Base-by-base conservation (phyloP, 2,329 filamentous ascomycete species). In the Penicillium sp. region DNA sequence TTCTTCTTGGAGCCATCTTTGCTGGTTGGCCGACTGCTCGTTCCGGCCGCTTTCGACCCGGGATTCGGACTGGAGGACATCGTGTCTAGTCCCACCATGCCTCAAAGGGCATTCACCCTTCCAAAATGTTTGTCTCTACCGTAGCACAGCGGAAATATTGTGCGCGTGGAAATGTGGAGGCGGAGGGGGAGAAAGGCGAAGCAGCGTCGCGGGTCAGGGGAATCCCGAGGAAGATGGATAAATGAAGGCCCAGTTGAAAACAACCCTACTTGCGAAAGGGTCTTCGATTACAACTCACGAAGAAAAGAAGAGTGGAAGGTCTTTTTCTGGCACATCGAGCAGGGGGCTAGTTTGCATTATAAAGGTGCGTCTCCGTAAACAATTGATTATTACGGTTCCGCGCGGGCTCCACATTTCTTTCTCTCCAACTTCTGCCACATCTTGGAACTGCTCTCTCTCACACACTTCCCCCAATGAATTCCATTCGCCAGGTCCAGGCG, bases 401-500 rank as follows among this genome's bases (percentile, higher is more conserved):
- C 56, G 49, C 29, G 56, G 56, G 31, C 56, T 58, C 58, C 58
- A 53, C 53, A 53, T 45, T 51, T 54, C 48, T 46, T 41, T 38
- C 48, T 49, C 48, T 51, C 49, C 49, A 51, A 51, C 49, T 51
- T 43, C 49, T 43, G 37, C 42, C 33, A 10, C 35, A 21, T 22
- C 34, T 15, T 45, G 31, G 4, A 46, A 42, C 43, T 48, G 43
- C 40, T 50, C 46, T 45, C 38, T 12, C 21, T 21, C 21, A 37
- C 41, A 34, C n/a, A 15, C 31, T 33, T 43, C 45, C 74, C 58
- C 28, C 58, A 26, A 98, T 98, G 93, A 96, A 98, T 68, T 85
- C 88, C 60, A 93, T 98, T 60, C 87, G 89, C 61, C 84, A 89
- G 51, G 93, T 96, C 53, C 87, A 95, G 69, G 83, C 85, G 67